Base-by-base conservation (phyloP, 352 stramenopile species). In the Globisporangium nunn region DNA sequence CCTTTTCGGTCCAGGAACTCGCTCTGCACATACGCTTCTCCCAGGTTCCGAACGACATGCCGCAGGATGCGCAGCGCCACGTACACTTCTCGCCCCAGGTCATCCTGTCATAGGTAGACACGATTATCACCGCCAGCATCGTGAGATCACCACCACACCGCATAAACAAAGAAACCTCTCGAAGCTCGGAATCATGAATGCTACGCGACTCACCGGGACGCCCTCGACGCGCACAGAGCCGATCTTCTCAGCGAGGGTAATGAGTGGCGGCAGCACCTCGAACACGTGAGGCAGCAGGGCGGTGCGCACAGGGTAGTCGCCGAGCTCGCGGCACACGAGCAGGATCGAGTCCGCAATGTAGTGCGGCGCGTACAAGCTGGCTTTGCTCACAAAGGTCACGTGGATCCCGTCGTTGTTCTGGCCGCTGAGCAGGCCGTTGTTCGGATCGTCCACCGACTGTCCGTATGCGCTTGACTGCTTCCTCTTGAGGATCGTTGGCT, bases 81-180 rank as follows among this genome's bases (percentile, higher is more conserved):
- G 58, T 91, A 89, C 30, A 91, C 78, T 40, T 91, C 81, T 4
- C 75, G 73, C 8, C 70, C 81, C 11, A 91, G 64, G 39, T 88
- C 81, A 30, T 81, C 73, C 80, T 91, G 29, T 40, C 35, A 18
- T 11, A 11, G 6, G 12, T 11, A 47, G 39, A 47, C 23, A 54
- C 4, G 52, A 17, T 23, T 23, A 23, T 23, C 23, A 56, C 14
- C 58, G 50, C 3, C 39, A 6, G 58, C 18, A 23, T 23, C 18
- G 50, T 52, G 58, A 23, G 43, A 56, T 37, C 15, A 59, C 30
- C 18, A 44, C 52, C 1, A 0, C 23, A 23, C 23, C 23, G 23
- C 23, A 23, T 23, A 23, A 23, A 23, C 23, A 23, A 23, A 23
- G 23, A 23, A 23, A 23, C 23, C 23, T 23, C 23, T 23, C 23